A percentile compares a stretch with the other conserved stretches of the same genome.
These are phyloP conservation scores for Toxicodendron radicans DNA, from an alignment of 345 rosid species.

Conservation along the genomic window DNA sequence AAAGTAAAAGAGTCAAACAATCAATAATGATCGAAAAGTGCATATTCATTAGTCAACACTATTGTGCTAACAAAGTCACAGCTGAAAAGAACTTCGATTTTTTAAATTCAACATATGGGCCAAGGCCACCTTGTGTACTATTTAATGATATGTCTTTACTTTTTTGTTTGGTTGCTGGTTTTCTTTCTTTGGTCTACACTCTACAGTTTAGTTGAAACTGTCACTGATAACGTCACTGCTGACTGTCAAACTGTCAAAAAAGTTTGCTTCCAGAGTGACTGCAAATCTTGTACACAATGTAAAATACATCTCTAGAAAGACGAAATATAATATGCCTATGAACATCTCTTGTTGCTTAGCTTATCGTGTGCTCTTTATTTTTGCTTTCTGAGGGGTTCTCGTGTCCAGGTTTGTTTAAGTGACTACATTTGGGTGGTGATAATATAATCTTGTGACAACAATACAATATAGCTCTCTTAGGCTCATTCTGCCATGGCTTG, in stretches of 20 bases:
- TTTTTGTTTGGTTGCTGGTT: too few relatives aligned
- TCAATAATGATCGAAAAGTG: too few relatives aligned
- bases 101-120: neutral
- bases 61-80: too few relatives aligned
- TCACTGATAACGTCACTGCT: neutral
- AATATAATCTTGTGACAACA: neutral
- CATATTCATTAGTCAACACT: too few relatives aligned
- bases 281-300: constrained; percentile 1
- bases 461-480: neutral
- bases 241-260: neutral
- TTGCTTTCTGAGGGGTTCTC: neutral
- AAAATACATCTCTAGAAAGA: neutral
- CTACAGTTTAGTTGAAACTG: too few relatives aligned
- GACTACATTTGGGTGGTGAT: neutral
- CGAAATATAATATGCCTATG: neutral
- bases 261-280: constrained; percentile 1
- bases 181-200: too few relatives aligned
- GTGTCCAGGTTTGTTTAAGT: neutral
- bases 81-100: neutral
- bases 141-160: too few relatives aligned
- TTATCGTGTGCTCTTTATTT: neutral
- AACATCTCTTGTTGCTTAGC: neutral
- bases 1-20: too few relatives aligned
- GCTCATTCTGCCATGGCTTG: too few relatives aligned
- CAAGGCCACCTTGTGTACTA: too few relatives aligned